These are phyloP conservation scores for Rehmannia glutinosa DNA, from an alignment of 257 asterid genomes.

Conservation along the genomic window DNA sequence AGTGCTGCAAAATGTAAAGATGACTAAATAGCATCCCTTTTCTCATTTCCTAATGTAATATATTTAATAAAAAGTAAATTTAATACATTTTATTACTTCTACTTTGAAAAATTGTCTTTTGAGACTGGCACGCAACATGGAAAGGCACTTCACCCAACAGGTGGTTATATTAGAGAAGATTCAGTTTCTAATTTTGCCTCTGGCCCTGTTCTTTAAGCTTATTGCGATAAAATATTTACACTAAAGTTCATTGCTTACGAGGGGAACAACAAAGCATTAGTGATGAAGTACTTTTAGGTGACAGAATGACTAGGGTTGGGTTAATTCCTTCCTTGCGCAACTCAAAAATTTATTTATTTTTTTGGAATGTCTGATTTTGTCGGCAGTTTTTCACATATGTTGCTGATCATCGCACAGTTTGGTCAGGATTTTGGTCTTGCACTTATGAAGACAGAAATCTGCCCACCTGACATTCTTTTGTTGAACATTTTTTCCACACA, in stretches of 20 bases:
- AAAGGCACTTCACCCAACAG: no score
- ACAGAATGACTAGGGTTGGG: not conserved
- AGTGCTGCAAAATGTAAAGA: not conserved
- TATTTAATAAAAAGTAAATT: no score
- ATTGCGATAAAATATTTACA: not conserved
- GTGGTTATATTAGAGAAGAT: not conserved
- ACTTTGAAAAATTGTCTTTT: not conserved
- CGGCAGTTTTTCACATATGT: not conserved
- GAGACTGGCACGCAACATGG: not conserved
- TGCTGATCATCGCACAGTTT: no score
- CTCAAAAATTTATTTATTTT: not conserved
- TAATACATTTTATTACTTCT: not conserved
- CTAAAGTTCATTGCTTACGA: not conserved
- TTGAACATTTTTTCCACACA: no score
- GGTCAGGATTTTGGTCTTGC: no score
- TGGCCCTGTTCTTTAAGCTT: not conserved
- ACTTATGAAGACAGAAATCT: no score
- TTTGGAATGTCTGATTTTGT: not conserved
- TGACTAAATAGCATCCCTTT: not conserved
- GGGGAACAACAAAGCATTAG: not conserved
- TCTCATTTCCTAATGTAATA: not conserved
- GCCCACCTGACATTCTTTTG: no score
- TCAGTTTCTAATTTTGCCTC: not conserved
- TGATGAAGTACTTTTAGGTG: not conserved
- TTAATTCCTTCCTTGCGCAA: not conserved